Evolutionary conservation across 1,284 basidiomycete species (phyloP), one percentile per base, ranked within the genome.

Genomic region (Rhodofomes roseus): DNA sequence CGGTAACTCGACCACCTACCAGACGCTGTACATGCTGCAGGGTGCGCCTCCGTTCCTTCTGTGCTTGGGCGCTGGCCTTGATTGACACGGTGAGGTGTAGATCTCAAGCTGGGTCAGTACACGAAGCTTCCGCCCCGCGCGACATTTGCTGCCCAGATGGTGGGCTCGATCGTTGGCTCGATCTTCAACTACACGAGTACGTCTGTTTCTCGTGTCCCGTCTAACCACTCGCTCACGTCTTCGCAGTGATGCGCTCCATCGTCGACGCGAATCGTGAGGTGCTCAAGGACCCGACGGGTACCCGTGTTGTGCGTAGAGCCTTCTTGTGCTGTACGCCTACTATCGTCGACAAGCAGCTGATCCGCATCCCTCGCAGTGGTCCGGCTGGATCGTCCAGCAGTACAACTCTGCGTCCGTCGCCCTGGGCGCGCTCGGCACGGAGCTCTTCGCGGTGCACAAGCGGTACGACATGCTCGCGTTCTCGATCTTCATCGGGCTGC

Each of bases 21-120:
- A 83, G 68, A 82, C 83, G n/a, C 68, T 85, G 12, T 80, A 77
- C 63, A 78, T 84, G 81, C 61, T 84, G 71, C 71, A 84, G 77
- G 81, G 76, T 66, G 39, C 18, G 62, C 68, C 59, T 60, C 14
- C 12, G 57, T 61, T 75, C 22, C 58, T 34, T 37, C 54, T 50
- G 56, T 22, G 11, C 25, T n/a, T n/a, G 54, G 60, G 39, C 46
- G 70, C 25, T 43, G 51, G 57, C 12, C 39, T 43, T 44, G 11
- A 51, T 27, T 25, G 20, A 29, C 22, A 52, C 18, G 43, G 1
- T 41, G 16, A 18, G 20, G 36, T 16, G 61, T 59, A 85, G 71
- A 86, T 65, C 73, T 63, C 12, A 87, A 88, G 68, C 78, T 88
- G 7, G 83, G 80, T 16, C 86, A 87, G 65, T 87, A 83, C 66